Evolutionary conservation across 2,329 filamentous ascomycete genomes (phyloP), one percentile per base, ranked within the genome.

Genomic region (Laburnicola sp.): DNA sequence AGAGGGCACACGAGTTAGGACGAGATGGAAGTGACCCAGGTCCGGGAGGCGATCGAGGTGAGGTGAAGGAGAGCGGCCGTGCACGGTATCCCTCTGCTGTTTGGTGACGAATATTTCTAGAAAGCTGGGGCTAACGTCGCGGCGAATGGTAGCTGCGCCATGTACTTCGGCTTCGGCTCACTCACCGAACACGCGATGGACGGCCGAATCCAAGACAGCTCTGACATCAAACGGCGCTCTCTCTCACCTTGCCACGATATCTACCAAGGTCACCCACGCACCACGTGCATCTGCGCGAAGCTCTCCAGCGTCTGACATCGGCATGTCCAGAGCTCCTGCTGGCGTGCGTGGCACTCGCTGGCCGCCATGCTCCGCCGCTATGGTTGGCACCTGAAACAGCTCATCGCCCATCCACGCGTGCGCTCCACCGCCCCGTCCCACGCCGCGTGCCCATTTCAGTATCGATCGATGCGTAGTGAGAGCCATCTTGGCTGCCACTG

Each of bases 301-400:
- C 16, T 16, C 16, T 16, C 16, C 16, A 16, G 16, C 16, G 16
- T 16, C 16, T 16, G 16, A 16, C 16, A 16, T 16, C 16, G 16
- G 16, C 16, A 16, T 16, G 16, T 16, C 16, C 16, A 16, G 16
- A 16, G 16, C 16, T 16, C 16, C 16, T 16, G 16, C 16, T 16
- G 9, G 45, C 45, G 31, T 50, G 51, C 48, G 53, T 52, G 38
- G 41, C 54, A 51, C 53, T 51, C 60, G 61, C 61, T 60, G 51
- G 46, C 40, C 48, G 41, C 53, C 6, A 27, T 50, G 56, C 51
- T 52, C 50, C 48, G 53, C 58, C 49, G 53, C 49, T 48, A 50
- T 57, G 59, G 59, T 63, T 66, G 59, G 52, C 61, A 60, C 62
- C 61, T 68, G 68, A 67, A 70, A 69, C 66, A 59, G 48, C 45